Base-by-base conservation (phyloP, 345 rosid species). In the Cardamine chenopodiifolia region DNA sequence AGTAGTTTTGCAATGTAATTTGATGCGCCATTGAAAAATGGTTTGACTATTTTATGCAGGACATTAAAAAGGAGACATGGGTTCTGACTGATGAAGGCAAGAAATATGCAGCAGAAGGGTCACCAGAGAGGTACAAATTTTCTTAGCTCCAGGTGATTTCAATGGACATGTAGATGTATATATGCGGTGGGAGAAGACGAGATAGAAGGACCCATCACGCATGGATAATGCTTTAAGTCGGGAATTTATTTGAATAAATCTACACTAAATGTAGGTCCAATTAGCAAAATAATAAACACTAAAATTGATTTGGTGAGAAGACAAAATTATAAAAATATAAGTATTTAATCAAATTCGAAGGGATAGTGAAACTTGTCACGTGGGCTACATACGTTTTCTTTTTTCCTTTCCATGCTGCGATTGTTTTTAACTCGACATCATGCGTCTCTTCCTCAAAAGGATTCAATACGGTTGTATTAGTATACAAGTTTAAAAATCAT, bases 41-140 rank as follows among this genome's bases (percentile, higher is more conserved):
- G 37, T 55, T 75, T 50, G 85, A 28, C 0, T 29, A 54, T 32
- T 11, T 14, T 59, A 26, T 47, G 34, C 84, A 93, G 93, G 96
- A 91, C 62, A 82, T 89, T 8, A 95, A 86, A 85, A 82, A 78
- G 62, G 97, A 90, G 68, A 68, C 72, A 22, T 87, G 90, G 94
- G 84, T 88, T 10, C 92, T 95, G 60, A 92, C 99, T 0, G 92
- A 83, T 28, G 98, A 94, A 70, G 99, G 97, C 4, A 82, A 82
- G 44, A 87, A 74, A 37, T 94, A 94, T 76, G 89, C 92, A 2
- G 86, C 72, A 0, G 84, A 81, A 66, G 97, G 97, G 18, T 88
- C 99, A 0, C 99, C 99, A 4, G 99, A 4, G 99, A 95, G 71
- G 83, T 85, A 15, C 97, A 87, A 31, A 82, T 95, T 39, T 92